Evolutionary conservation across 169 alveolate species (phyloP).

Genomic region (Amoebophrya sp.): DNA sequence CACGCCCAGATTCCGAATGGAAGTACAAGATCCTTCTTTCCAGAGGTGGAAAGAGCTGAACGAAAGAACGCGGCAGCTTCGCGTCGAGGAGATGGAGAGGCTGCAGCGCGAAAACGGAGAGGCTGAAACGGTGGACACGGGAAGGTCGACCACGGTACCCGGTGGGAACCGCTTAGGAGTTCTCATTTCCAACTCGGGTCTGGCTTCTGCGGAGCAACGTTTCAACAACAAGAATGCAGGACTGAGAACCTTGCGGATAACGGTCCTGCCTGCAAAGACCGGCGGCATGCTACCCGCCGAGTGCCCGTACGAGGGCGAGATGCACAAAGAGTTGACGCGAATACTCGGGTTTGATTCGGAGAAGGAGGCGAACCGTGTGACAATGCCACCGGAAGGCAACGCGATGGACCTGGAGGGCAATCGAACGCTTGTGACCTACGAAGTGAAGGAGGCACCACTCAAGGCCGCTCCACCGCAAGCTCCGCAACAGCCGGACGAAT

Average conservation of each 20-base stretch:
- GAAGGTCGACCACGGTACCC: no score
- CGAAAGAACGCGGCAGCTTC: no score
- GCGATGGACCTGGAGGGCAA: neutral
- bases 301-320: neutral
- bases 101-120: no score
- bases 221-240: neutral
- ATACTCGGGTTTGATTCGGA: neutral
- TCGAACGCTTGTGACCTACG: neutral
- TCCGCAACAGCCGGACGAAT: neutral
- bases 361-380: neutral
- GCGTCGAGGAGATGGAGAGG: no score
- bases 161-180: neutral
- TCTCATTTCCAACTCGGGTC: neutral
- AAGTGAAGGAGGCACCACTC: neutral
- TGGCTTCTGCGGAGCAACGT: neutral
- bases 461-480: neutral
- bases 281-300: neutral
- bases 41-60: neutral
- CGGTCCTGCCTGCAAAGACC: neutral
- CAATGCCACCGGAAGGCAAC: neutral
- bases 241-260: neutral
- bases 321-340: neutral
- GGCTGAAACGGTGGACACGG: no score
- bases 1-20: neutral
- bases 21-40: neutral